Evolutionary conservation across 768 basidiomycete species (phyloP).

Genomic region (Tubosaeta sp.): DNA sequence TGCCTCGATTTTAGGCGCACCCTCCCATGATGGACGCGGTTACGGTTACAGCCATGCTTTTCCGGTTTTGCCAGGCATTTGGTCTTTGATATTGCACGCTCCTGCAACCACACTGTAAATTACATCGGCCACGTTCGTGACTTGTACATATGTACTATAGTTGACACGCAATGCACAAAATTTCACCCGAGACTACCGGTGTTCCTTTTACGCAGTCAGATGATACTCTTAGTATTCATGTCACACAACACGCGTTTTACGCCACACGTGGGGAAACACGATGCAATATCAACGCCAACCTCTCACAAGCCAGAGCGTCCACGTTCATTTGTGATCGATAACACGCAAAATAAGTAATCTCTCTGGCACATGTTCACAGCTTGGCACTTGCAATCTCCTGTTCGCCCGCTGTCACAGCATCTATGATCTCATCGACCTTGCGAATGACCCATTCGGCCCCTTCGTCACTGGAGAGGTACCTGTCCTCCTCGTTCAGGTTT

Average conservation of each 20-base stretch:
- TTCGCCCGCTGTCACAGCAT: slow-evolving; percentile 56
- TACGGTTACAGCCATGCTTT: slow-evolving; percentile 80
- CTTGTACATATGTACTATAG: slow-evolving; percentile 31
- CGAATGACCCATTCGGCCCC: slow-evolving; percentile 87
- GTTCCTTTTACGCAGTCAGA: slow-evolving; percentile 19
- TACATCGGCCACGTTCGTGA: slow-evolving; percentile 28
- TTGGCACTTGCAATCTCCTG: slow-evolving; percentile 47
- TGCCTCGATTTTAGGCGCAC: slow-evolving; percentile 54
- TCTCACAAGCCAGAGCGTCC: slow-evolving; percentile 14
- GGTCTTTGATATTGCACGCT: slow-evolving; percentile 36
- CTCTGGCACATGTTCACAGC: slow-evolving; percentile 42
- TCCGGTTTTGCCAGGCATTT: slow-evolving; percentile 64
- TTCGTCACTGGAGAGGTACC: slow-evolving; percentile 80
- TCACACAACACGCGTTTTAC: slow-evolving; percentile 27
- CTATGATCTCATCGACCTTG: slow-evolving; percentile 75
- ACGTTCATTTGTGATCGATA: slow-evolving; percentile 28
- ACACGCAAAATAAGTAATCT: slow-evolving; percentile 25
- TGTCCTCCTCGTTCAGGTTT: slow-evolving; percentile 63
- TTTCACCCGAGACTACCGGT: slow-evolving; percentile 19
- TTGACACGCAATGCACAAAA: slow-evolving; percentile 26
- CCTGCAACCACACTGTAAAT: slow-evolving; percentile 30
- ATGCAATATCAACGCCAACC: slow-evolving; percentile 23
- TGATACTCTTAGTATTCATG: slow-evolving; percentile 14
- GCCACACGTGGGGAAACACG: slow-evolving; percentile 33
- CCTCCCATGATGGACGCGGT: slow-evolving; percentile 90